Evolutionary conservation across 2,329 filamentous ascomycete genomes (phyloP).

Genomic region (Nemania sp.): DNA sequence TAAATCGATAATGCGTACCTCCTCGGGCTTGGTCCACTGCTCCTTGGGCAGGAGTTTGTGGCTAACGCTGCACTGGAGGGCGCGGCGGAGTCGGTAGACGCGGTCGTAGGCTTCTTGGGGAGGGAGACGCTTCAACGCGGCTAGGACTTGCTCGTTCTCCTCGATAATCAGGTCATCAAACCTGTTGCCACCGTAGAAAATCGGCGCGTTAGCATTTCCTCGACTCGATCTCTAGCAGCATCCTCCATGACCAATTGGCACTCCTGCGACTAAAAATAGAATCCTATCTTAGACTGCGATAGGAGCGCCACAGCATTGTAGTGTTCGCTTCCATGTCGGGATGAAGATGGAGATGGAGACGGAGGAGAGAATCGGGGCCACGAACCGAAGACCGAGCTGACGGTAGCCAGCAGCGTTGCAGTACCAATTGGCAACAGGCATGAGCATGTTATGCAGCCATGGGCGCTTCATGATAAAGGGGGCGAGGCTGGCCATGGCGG

Average conservation of each 20-base stretch:
- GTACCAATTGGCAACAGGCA: constrained; percentile 88
- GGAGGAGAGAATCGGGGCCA: constrained; percentile 10
- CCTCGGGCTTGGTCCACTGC: constrained; percentile 62
- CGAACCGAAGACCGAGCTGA: constrained; percentile 85
- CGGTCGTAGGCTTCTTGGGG: constrained; percentile 94
- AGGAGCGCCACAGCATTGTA: too few species aligned
- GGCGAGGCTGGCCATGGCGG: constrained; percentile 65
- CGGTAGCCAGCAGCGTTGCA: constrained; percentile 86
- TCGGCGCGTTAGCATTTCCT: constrained; percentile 16
- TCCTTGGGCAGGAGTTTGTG: constrained; percentile 67
- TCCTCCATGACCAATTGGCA: constrained; percentile 1
- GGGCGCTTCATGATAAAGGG: constrained; percentile 81
- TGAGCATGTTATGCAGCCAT: constrained; percentile 79
- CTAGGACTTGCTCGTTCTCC: constrained; percentile 83
- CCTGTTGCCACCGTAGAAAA: constrained; percentile 51
- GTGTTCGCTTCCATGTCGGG: too few species aligned
- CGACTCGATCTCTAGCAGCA: not conserved
- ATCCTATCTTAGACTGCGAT: not conserved
- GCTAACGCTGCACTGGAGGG: constrained; percentile 73
- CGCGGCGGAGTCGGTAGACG: constrained; percentile 94
- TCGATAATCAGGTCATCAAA: constrained; percentile 94
- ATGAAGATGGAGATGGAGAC: not conserved
- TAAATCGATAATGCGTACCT: constrained; percentile 43
- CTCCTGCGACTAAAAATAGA: too few species aligned
- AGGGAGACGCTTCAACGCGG: constrained; percentile 86